Evolutionary conservation across 441 rosid genomes (phyloP).

Genomic region (Cnidoscolus chayamansa): DNA sequence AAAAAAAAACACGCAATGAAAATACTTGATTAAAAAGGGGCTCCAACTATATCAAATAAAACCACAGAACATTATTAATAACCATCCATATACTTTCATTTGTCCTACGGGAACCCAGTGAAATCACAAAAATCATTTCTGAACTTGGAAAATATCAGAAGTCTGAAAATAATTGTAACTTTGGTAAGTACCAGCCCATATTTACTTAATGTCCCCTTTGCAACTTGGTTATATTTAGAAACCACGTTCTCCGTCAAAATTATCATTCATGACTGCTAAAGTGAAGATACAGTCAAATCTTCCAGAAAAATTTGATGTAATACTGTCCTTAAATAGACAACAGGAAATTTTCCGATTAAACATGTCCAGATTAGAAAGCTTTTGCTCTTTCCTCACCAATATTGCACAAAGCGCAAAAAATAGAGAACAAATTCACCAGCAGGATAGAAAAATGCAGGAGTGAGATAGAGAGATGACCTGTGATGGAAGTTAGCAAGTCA

Average conservation of each 20-base stretch:
- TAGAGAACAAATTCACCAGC: background rate
- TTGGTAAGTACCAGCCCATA: background rate
- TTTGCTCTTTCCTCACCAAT: background rate
- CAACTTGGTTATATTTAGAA: background rate
- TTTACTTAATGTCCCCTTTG: background rate
- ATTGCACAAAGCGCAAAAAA: background rate
- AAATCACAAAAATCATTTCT: background rate
- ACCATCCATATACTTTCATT: background rate
- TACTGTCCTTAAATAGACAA: background rate
- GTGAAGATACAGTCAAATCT: background rate
- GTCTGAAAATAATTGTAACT: background rate
- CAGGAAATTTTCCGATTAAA: background rate
- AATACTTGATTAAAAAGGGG: no score
- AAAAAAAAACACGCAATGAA: no score
- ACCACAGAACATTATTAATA: background rate
- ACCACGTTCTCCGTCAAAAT: background rate
- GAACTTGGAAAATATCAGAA: background rate
- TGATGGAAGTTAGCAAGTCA: conserved; percentile 67
- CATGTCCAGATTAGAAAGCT: background rate
- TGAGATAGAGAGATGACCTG: conserved; percentile 45
- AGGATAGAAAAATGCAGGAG: background rate
- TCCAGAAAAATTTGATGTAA: background rate
- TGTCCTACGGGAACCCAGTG: background rate
- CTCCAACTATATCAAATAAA: background rate
- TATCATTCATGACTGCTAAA: background rate